Base-by-base conservation (phyloP, 768 basidiomycete genomes). In the Lactifluus rugatus region DNA sequence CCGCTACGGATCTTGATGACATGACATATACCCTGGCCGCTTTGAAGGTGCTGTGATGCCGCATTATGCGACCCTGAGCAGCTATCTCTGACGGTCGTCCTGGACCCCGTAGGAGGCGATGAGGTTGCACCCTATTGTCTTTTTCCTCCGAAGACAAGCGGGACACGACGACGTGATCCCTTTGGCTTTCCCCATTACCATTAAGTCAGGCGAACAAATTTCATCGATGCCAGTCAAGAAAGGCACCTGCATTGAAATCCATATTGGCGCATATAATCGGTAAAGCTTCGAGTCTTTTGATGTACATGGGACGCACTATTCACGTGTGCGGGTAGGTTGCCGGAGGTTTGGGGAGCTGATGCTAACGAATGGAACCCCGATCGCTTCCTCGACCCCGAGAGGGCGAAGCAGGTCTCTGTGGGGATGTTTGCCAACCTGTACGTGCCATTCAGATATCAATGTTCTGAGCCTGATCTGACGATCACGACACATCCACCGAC, bases 401-500 rank as follows among this genome's bases (percentile, higher is more conserved):
- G 39, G 52, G 21, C 16, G 21, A 62, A 62, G 37, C 56, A 54
- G 48, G 54, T 48, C 5, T 28, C 37, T 25, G 39, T 63, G 23
- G 62, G 62, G 2, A 52, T 63, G 17, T 62, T 54, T 13, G 62
- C 62, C 10, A 62, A 62, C 32, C 42, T 63, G 62, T 63, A 26
- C 56, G 62, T 62, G 28, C 1, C 32, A n/a, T 23, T 0, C 19
- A 11, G 7, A 2, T 32, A 19, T n/a, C 32, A 8, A 26, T 25
- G 17, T 9, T 28, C 17, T 14, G 21, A 14, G 8, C 36, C 19
- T 26, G 16, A 21, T 31, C 47, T 58, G 41, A 58, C 37, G 6
- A 25, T 19, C 2, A 10, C n/a, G 9, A 60, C 41, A 5, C 11
- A 26, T 10, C 42, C 14, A 25, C 34, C 13, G n/a, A 25, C 34